Base-by-base conservation (phyloP, 148 eudicot genomes). In the Spergularia bocconei region DNA sequence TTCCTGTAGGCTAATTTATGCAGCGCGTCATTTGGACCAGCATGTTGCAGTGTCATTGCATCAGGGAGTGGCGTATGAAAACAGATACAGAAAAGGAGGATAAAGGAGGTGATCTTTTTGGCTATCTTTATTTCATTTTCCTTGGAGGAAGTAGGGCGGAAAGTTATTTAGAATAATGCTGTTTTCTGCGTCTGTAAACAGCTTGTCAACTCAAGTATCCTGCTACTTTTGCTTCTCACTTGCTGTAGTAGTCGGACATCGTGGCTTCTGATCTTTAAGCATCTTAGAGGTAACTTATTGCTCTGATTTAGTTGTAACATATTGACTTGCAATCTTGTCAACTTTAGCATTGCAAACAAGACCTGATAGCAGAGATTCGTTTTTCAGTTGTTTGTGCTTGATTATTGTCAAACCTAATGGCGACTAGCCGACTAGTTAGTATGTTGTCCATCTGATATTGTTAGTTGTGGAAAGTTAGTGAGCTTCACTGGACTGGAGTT, bases 191-290 rank as follows among this genome's bases (percentile, higher is more conserved):
- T 61, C 15, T 23, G 65, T 61, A 23, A 11, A 23, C 65, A 61
- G 65, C 13, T 44, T 23, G 14, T 25, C 65, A 11, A 61, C 38
- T 61, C 36, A 61, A 61, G 38, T 61, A 61, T 10, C 64, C 36
- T 19, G 63, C 25, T 29, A 3, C 2, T 29, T 3, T 44, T 44
- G 48, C 8, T 44, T 44, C 48, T 0, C 48, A 0, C 48, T 44
- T 44, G 8, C 48, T 6, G 48, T 44, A 38, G 38, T 8, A 13
- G 10, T 23, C 36, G 29, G 5, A 2, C 38, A 61, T 61, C 5
- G 39, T 23, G 65, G 65, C 65, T 33, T 61, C 65, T 61, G 33
- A 21, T 61, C 15, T 61, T 61, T 38, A 61, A 20, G 65, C 65
- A 23, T 61, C 14, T 61, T 23, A 61, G 41, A 9, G 65, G 65